Evolutionary conservation across 2,329 filamentous ascomycete genomes (phyloP), one percentile per base, ranked within the genome.

Genomic region (Aspergillus calidoustus): DNA sequence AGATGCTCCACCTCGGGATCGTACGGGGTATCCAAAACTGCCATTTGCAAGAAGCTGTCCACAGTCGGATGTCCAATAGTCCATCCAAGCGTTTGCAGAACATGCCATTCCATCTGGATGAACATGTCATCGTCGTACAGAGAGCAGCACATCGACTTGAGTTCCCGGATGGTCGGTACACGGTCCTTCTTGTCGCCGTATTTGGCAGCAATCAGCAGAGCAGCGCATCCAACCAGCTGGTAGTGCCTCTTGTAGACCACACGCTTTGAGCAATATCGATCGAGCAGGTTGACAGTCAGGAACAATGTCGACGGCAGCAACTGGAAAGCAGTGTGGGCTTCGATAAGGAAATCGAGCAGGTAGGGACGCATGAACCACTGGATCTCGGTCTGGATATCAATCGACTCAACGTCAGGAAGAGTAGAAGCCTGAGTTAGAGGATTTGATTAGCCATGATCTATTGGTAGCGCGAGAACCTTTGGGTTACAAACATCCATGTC

Each of bases 341-440:
- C 95, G 72, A 98, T 91, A 69, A 99, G 87, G 81, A 99, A 99
- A 82, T 99, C 95, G 75, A 99, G 91, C 41, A 99, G 89, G 78
- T 97, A 98, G 0, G 95, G 95, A 72, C 95, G 86, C 95, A 99
- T 99, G 81, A 96, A 98, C 95, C 95, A 99, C 77, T 98, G 93
- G 66, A 99, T 98, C 84, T 99, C 95, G 68, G 93, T 93, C 80
- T 99, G 95, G 79, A 98, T 97, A 78, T 99, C 95, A 77, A 99
- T 99, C 41, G 96, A 93, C 77, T 94, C 94, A 76, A 96, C 94
- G 78, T 99, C 95, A 57, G 95, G 92, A 68, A 98, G 84, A 30
- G 95, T 98, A 80, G 96, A 91, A 72, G 89, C 86, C 87, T 89
- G 68, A 58, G 57, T 34, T 41, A 15, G 23, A 17, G 52, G 48